Evolutionary conservation across 768 basidiomycete genomes (phyloP).

Genomic region (Dendrothele bispora): DNA sequence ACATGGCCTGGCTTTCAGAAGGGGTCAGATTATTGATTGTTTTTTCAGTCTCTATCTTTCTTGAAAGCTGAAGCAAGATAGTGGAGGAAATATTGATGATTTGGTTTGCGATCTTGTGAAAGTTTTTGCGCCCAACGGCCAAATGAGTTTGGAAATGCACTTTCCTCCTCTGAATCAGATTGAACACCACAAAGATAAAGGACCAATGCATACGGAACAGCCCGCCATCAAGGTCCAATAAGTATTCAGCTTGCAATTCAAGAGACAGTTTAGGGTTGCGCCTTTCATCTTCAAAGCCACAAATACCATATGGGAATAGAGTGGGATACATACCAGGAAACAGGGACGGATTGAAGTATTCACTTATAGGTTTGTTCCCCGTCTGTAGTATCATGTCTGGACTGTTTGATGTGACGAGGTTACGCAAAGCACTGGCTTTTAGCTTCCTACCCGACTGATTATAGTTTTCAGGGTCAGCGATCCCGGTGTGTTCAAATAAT

Average conservation of each 20-base stretch:
- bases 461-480: too few relatives aligned
- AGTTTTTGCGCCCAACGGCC: too few relatives aligned
- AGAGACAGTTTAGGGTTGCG: conserved; percentile 13
- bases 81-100: not conserved
- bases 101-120: too few relatives aligned
- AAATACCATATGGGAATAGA: conserved; percentile 28
- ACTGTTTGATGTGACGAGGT: too few relatives aligned
- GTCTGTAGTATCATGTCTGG: too few relatives aligned
- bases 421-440: too few relatives aligned
- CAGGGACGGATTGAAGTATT: conserved; percentile 31
- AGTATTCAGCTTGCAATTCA: conserved; percentile 22
- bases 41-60: conserved; percentile 1
- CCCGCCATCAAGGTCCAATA: conserved; percentile 16
- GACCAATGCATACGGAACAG: conserved; percentile 21
- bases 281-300: conserved; percentile 25
- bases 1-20: conserved; percentile 7
- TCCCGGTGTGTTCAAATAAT: too few relatives aligned
- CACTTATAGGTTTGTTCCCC: conserved; percentile 21
- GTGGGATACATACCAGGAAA: conserved; percentile 30
- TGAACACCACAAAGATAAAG: conserved; percentile 25
- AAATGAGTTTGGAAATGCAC: conserved; percentile 5
- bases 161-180: conserved; percentile 20
- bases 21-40: not conserved
- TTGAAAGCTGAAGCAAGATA: not conserved
- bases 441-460: too few relatives aligned